Evolutionary conservation across 2,329 filamentous ascomycete genomes (phyloP), one percentile per base, ranked within the genome.

Genomic region (Claviceps sp.): DNA sequence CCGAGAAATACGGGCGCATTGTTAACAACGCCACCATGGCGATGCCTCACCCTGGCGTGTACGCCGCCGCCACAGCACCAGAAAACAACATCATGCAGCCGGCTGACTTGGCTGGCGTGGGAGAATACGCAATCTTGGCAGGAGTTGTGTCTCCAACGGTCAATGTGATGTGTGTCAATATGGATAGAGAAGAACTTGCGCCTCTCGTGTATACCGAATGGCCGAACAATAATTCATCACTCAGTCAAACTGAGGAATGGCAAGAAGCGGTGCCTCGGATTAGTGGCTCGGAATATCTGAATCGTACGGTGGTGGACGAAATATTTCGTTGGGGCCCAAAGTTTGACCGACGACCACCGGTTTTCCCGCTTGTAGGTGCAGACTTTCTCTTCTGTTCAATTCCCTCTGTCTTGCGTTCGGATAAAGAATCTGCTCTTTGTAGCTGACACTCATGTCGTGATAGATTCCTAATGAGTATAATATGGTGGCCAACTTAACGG

Each of bases 1-100:
- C 74, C 4, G 61, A 71, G 4, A 61, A 71, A 11, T 63, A 78
- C 50, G 67, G 70, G 0, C 73, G 85, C 26, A 72, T 85, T 40
- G 70, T 91, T 59, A 86, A 89, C 62, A 89, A 90, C 56, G 79
- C 88, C 26, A 86, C 84, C 0, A 72, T 90, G 57, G 85, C 85
- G 0, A 84, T 90, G 76, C 87, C 87, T 0, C 87, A 93, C 59
- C 72, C 81, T 4, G 70, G 83, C 0, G 74, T 93, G 0, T 80
- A 85, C 37, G 66, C 71, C 13, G 86, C 86, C 0, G 81, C 84
- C 0, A 76, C 71, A 8, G 71, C 84, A 57, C 66, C 72, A 0
- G 63, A 67, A 8, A 91, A 91, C 59, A 63, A 68, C 0, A 86
- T 93, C 34, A 65, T 86, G 8, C 86, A 91, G 58, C 86, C 87